These are phyloP conservation scores for Zopfia rhizophila DNA, from an alignment of 2,329 filamentous ascomycete species.

Conservation along the genomic window DNA sequence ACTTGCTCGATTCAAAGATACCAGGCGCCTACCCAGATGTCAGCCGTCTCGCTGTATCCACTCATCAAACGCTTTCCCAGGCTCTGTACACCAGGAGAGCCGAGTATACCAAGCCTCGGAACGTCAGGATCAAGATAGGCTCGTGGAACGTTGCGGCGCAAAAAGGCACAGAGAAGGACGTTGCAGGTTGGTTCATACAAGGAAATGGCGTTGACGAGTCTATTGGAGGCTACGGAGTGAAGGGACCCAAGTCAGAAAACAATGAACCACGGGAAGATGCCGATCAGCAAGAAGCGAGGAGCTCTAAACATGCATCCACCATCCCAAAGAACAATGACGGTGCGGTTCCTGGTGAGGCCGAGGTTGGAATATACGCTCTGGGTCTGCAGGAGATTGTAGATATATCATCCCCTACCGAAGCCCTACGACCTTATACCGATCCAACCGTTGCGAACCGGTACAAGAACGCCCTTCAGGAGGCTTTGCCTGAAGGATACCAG, in stretches of 20 bases:
- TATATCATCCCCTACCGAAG: slow-evolving; percentile 80
- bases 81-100: slow-evolving; percentile 75
- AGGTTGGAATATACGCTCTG: slow-evolving; percentile 89
- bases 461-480: slow-evolving; percentile 78
- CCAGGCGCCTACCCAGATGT: slow-evolving; percentile 61
- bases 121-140: slow-evolving; percentile 86
- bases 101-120: slow-evolving; percentile 81
- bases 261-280: slow-evolving; percentile 56
- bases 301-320: slow-evolving; percentile 54
- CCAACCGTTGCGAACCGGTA: slow-evolving; percentile 77
- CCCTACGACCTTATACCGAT: slow-evolving; percentile 80
- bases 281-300: slow-evolving; percentile 59
- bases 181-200: slow-evolving; percentile 87
- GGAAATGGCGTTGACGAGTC: slow-evolving; percentile 75
- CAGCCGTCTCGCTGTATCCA: slow-evolving; percentile 41
- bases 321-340: slow-evolving; percentile 58
- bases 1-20: slow-evolving; percentile 55
- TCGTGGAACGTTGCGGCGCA: slow-evolving; percentile 94
- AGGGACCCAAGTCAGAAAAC: slow-evolving; percentile 37
- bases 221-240: slow-evolving; percentile 64
- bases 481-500: slow-evolving; percentile 80
- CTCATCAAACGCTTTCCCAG: slow-evolving; percentile 62
- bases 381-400: slow-evolving; percentile 94
- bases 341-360: slow-evolving; percentile 66
- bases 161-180: slow-evolving; percentile 85